Base-by-base conservation (phyloP, 345 rosid species). In the Hevea brasiliensis region DNA sequence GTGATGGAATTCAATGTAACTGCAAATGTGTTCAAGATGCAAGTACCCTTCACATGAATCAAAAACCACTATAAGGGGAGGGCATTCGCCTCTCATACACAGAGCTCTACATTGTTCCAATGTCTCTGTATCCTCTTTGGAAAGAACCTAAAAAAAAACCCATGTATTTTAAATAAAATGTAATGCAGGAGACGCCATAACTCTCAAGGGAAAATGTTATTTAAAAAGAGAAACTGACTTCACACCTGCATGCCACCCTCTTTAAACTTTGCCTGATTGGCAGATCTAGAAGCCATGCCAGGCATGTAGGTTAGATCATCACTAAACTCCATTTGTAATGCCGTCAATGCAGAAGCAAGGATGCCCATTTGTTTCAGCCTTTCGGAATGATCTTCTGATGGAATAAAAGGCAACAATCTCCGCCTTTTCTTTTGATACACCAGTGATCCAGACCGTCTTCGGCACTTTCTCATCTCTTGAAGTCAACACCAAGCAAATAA, bases 241-340 rank as follows among this genome's bases (percentile, higher is more conserved):
- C 47, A 32, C 62, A 93, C 98, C 97, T 93, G 97, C 97, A 91
- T 93, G 71, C 97, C 96, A 51, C 92, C 98, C 60, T 79, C 78
- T 85, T 93, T 97, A 53, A 85, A 80, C 73, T 78, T 72, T 71
- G 98, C 88, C 71, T 82, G 90, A 80, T 93, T 93, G 40, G 92
- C 90, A 75, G 88, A 86, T 73, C 86, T 82, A 81, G 90, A 90
- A 80, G 92, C 94, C 91, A 89, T 85, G 65, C 88, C 87, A 0
- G 87, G 82, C 13, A 68, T 53, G 81, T 93, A 93, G 70, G 77
- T 84, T 53, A 93, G 84, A 48, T 82, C 85, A 79, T 89, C 92
- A 65, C 89, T 81, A 71, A 88, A 93, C 74, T 91, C 85, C 78
- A 90, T 87, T 24, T 85, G 76, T 76, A 88, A 75, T 73, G 92